Percentiles rank a stretch among this genome's conserved stretches.
phyloP scores from a whole-genome alignment of 495 filamentous ascomycete species.

The Articulospora tetracladia region DNA sequence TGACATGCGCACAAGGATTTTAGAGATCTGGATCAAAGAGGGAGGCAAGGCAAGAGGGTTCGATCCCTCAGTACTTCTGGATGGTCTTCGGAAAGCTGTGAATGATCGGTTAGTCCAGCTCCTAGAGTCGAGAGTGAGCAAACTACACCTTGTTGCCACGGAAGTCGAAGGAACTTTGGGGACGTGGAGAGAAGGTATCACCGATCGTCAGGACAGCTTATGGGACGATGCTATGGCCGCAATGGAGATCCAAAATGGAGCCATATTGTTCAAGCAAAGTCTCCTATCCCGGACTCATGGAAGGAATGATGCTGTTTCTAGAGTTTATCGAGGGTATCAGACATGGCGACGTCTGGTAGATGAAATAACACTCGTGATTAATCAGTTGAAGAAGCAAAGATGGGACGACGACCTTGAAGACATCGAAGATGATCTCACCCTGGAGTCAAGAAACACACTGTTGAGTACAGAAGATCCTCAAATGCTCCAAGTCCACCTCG shows the following conservation, averaged over 20 bases:
- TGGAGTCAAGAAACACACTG: slow-evolving; percentile 58
- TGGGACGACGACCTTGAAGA: slow-evolving; percentile 78
- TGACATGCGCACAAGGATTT: slow-evolving; percentile 60
- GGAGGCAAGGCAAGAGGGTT: slow-evolving; percentile 48
- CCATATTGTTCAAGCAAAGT: slow-evolving; percentile 38
- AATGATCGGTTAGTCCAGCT: slow-evolving; percentile 59
- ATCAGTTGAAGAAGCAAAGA: slow-evolving; percentile 58
- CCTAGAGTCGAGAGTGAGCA: slow-evolving; percentile 52
- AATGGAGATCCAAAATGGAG: slow-evolving; percentile 39
- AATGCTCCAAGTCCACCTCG: slow-evolving; percentile 56
- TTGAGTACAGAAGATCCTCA: slow-evolving; percentile 72
- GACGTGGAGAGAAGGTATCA: slow-evolving; percentile 48
- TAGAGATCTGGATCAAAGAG: slow-evolving; percentile 69
- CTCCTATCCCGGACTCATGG: slow-evolving; percentile 53
- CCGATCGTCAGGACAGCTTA: slow-evolving; percentile 42
- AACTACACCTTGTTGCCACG: slow-evolving; percentile 55
- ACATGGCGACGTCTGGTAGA: slow-evolving; percentile 64
- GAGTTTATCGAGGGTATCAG: slow-evolving; percentile 55
- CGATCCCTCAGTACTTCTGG: slow-evolving; percentile 58
- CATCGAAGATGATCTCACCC: slow-evolving; percentile 68
- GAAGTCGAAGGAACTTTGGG: slow-evolving; percentile 47
- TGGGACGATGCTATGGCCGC: slow-evolving; percentile 57
- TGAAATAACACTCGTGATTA: slow-evolving; percentile 55
- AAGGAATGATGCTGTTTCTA: slow-evolving; percentile 58
- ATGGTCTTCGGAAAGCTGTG: slow-evolving; percentile 63